Evolutionary conservation across 768 basidiomycete species (phyloP).

Genomic region (Xerocomellus dryophilus): DNA sequence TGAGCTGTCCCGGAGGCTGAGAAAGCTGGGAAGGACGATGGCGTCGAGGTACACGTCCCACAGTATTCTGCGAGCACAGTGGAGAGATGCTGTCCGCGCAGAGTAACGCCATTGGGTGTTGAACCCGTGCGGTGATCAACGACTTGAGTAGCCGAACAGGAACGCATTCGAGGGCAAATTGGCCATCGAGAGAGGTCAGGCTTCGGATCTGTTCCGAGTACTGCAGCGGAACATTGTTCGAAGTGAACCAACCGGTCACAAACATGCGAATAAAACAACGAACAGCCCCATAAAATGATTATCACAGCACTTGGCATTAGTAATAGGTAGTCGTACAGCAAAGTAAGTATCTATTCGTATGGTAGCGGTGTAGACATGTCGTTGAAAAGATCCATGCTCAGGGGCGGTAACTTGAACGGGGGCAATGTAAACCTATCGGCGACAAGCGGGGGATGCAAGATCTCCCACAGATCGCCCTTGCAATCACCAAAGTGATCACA

Average conservation of each 20-base stretch:
- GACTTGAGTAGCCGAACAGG: neutral
- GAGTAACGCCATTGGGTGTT: neutral
- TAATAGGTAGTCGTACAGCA: neutral
- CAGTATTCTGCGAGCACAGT: neutral
- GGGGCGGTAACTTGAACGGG: conserved; percentile 24
- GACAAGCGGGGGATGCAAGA: conserved; percentile 25
- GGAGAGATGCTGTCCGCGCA: neutral
- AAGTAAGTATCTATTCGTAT: neutral
- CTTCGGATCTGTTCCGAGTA: neutral
- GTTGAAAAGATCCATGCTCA: conserved; percentile 14
- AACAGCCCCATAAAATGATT: too few species aligned
- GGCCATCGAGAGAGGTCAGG: neutral
- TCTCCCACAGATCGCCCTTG: conserved; percentile 24
- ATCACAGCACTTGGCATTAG: neutral
- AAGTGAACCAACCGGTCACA: neutral
- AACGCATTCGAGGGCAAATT: neutral
- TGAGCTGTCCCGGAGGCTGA: neutral
- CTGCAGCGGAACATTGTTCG: too few species aligned
- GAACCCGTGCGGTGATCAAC: too few species aligned
- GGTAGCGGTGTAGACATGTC: neutral
- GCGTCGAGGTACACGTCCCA: neutral
- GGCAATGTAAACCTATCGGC: conserved; percentile 15
- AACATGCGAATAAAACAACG: too few species aligned
- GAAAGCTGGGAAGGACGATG: neutral
- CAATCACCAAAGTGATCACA: conserved; percentile 26